phyloP scores from a whole-genome alignment of 1,284 basidiomycete genomes.

The Paramarasmius palmivorus region DNA sequence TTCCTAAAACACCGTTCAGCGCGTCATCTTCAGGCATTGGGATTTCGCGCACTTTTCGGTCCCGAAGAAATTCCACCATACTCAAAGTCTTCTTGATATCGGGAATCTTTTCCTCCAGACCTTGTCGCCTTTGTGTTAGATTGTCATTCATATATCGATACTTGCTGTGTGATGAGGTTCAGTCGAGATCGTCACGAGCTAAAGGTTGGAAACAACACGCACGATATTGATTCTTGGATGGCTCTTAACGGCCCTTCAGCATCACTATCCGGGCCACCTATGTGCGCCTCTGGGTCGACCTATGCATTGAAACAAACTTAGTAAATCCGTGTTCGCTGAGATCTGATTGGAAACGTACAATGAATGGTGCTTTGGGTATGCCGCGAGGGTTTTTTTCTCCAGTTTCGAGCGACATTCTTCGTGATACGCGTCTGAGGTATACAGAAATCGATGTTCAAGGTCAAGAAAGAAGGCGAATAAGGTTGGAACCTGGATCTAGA shows the following conservation, averaged over 20 bases:
- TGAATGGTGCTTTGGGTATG: slow-evolving; percentile 94
- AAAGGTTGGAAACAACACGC: slow-evolving; percentile 28
- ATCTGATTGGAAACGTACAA: slow-evolving; percentile 57
- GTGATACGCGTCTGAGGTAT: slow-evolving; percentile 12
- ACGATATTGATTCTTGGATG: slow-evolving; percentile 95
- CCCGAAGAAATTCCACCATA: slow-evolving; percentile 86
- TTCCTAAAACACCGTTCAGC: slow-evolving; percentile 42
- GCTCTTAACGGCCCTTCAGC: slow-evolving; percentile 79
- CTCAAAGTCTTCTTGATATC: slow-evolving; percentile 92
- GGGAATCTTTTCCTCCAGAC: slow-evolving; percentile 92
- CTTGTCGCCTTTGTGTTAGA: slow-evolving; percentile 76
- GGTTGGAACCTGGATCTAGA: no score
- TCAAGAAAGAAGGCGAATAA: background rate
- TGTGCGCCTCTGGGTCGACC: slow-evolving; percentile 82
- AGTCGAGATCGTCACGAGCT: slow-evolving; percentile 17
- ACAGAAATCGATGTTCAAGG: background rate
- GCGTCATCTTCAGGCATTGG: background rate
- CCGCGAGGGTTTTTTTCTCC: slow-evolving; percentile 81
- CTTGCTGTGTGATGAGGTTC: slow-evolving; percentile 64
- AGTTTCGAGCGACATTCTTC: slow-evolving; percentile 15
- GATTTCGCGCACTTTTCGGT: slow-evolving; percentile 55
- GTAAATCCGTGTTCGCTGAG: background rate
- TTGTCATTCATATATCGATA: slow-evolving; percentile 98
- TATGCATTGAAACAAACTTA: slow-evolving; percentile 18
- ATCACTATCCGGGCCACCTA: slow-evolving; percentile 80